Conservation (phyloP, 164 flowering plant species). For the Piper betle region DNA sequence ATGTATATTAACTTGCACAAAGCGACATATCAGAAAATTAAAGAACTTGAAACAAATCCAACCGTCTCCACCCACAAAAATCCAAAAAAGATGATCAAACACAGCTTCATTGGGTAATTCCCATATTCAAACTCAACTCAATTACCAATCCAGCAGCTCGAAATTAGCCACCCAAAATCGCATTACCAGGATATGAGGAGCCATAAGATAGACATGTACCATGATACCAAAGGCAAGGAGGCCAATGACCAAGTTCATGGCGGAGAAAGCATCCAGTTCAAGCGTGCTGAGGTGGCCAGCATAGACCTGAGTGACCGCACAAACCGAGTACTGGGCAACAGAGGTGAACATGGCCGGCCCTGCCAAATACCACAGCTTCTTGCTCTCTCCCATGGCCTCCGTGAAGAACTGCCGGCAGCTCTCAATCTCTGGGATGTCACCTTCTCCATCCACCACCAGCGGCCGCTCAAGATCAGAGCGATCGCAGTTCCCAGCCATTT, state of each 20-base stretch:
- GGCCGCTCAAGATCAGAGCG: background rate
- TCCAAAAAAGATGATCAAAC: no score
- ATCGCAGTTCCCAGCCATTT: no score
- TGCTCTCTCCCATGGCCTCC: background rate
- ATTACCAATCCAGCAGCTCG: no score
- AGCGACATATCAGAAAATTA: no score
- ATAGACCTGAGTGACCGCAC: constrained; percentile 4
- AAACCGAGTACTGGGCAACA: constrained; percentile 3
- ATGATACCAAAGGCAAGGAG: constrained; percentile 3
- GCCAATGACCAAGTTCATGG: constrained; percentile 3
- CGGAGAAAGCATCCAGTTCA: constrained; percentile 4
- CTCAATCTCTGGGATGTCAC: background rate
- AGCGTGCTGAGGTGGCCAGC: constrained; percentile 1
- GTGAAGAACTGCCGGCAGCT: background rate
- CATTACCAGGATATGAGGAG: no score
- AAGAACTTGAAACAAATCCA: no score
- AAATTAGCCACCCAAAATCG: no score
- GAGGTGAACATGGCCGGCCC: constrained; percentile 8
- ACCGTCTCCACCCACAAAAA: no score
- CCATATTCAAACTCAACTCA: no score
- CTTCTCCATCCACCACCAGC: background rate
- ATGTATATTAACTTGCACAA: no score
- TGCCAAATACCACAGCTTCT: constrained; percentile 5
- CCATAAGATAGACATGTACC: background rate
- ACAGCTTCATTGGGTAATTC: no score